Conservation (phyloP, 192 early-diverging fungal genomes). For the Pilobolus umbonatus region DNA sequence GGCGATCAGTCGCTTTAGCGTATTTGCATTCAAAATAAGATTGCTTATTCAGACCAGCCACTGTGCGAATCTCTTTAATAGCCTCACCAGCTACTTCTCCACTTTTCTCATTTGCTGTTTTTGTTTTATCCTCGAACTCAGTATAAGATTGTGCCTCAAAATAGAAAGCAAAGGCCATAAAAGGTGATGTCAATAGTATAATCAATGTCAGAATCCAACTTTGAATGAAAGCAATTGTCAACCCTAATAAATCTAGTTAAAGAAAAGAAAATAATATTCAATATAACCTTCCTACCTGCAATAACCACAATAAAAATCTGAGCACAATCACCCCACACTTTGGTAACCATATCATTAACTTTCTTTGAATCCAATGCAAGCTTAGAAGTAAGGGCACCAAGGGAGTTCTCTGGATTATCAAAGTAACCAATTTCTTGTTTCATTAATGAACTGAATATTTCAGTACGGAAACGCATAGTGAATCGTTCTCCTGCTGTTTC, state of each 20-base stretch:
- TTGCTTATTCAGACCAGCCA: slow-evolving; percentile 72
- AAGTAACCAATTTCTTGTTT: slow-evolving; percentile 84
- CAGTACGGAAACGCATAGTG: slow-evolving; percentile 10
- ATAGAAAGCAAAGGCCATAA: slow-evolving; percentile 45
- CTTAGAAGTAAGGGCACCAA: slow-evolving; percentile 71
- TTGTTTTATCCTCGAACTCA: slow-evolving; percentile 58
- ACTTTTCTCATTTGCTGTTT: slow-evolving; percentile 68
- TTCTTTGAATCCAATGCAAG: slow-evolving; percentile 73
- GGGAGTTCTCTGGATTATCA: slow-evolving; percentile 66
- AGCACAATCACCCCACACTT: slow-evolving; percentile 34
- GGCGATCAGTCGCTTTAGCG: slow-evolving; percentile 50
- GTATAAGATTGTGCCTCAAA: slow-evolving; percentile 45
- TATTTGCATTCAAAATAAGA: slow-evolving; percentile 64
- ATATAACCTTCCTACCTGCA: slow-evolving; percentile 6
- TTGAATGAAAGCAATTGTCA: slow-evolving; percentile 58
- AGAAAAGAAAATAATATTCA: background rate
- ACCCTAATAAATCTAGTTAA: slow-evolving; percentile 12
- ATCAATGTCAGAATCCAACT: slow-evolving; percentile 85
- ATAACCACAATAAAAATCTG: slow-evolving; percentile 22
- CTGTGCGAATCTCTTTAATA: slow-evolving; percentile 79
- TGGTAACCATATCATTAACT: slow-evolving; percentile 50
- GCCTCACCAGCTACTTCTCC: slow-evolving; percentile 82
- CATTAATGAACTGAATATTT: slow-evolving; percentile 63
- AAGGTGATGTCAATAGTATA: slow-evolving; percentile 54
- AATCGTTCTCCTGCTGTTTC: slow-evolving; percentile 24